Percentiles rank a stretch among this genome's conserved stretches.
phyloP scores from a whole-genome alignment of 305 asterid species.

The Fraxinus baroniana region DNA sequence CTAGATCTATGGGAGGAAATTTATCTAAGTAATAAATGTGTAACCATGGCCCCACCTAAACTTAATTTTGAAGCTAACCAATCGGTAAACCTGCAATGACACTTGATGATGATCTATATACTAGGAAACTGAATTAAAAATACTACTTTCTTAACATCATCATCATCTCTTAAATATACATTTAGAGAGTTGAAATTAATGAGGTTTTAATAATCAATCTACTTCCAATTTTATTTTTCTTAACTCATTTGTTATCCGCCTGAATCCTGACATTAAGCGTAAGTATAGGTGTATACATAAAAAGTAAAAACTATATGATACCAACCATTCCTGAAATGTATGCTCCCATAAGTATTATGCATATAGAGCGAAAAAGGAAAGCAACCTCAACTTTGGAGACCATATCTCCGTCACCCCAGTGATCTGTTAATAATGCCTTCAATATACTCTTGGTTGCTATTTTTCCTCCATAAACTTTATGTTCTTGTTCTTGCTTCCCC shows the following conservation, averaged over 20 bases:
- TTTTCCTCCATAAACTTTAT: constrained; percentile 1
- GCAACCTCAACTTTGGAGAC: constrained; percentile 7
- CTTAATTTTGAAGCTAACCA: constrained; percentile 4
- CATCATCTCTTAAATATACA: background rate
- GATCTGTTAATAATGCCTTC: background rate
- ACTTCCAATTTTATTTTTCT: background rate
- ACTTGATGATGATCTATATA: background rate
- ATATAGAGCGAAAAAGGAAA: background rate
- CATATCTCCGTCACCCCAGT: background rate
- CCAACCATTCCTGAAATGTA: background rate
- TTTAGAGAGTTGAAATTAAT: background rate
- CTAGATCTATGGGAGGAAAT: background rate
- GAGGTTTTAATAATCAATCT: background rate
- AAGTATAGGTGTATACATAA: constrained; percentile 9
- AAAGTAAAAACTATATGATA: background rate
- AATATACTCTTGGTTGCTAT: background rate
- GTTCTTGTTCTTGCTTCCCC: constrained; percentile 11
- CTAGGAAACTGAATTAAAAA: background rate
- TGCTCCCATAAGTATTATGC: constrained; percentile 2
- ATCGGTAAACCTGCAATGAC: background rate
- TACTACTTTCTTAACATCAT: background rate
- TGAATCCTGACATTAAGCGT: background rate
- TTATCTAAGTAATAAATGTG: background rate
- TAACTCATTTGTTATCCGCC: background rate
- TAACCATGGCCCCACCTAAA: background rate